Evolutionary conservation across 1,139 yeast genomes (phyloP).

Genomic region (Dujonia santamariae): DNA sequence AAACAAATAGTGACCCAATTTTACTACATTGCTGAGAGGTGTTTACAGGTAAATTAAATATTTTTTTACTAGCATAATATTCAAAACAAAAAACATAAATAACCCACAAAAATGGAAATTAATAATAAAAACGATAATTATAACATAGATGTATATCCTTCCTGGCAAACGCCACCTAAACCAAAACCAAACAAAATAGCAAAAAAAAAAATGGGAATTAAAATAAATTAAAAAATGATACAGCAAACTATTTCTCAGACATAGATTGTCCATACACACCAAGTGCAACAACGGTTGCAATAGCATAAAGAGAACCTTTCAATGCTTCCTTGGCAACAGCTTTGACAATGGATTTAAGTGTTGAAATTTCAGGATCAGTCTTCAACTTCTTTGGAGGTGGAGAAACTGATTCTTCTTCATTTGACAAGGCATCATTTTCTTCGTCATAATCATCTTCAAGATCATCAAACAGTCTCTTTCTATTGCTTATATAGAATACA

Average conservation of each 20-base stretch:
- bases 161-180: neutral
- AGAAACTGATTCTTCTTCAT: constrained; percentile 2
- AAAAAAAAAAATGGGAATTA: neutral
- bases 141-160: neutral
- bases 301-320: constrained; percentile 32
- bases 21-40: neutral
- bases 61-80: neutral
- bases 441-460: constrained; percentile 8
- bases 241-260: constrained; percentile 5
- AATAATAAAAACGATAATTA: too few relatives aligned
- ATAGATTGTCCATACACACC: constrained; percentile 33
- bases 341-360: constrained; percentile 10
- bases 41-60: too few relatives aligned
- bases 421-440: constrained; percentile 5
- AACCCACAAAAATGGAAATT: constrained; percentile 1
- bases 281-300: constrained; percentile 36
- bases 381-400: constrained; percentile 3
- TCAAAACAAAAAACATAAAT: constrained; percentile 1
- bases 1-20: too few relatives aligned
- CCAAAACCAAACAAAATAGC: constrained; percentile 3
- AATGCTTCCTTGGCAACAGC: constrained; percentile 29
- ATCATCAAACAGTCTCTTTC: constrained; percentile 6
- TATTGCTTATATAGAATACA: constrained; percentile 2
- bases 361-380: too few relatives aligned
- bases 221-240: neutral